Base-by-base conservation (phyloP, 257 asterid genomes). In the Apocynum venetum region DNA sequence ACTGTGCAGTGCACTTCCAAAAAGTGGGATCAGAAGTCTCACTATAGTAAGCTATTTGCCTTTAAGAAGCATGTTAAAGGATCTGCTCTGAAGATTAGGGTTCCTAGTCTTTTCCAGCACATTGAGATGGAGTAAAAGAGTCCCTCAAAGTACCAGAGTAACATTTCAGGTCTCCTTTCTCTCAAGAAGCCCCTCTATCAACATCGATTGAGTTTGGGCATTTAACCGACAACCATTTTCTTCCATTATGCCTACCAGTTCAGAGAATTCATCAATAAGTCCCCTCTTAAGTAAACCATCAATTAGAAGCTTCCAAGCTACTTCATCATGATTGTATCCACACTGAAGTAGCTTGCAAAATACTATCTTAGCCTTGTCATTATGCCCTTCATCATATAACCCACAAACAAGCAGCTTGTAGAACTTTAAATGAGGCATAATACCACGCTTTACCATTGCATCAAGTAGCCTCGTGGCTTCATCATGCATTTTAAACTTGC, bases 241-340 rank as follows among this genome's bases (percentile, higher is more conserved):
- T 84, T 89, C 90, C 96, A 92, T 89, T 73, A 89, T 51, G 10
- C 70, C 56, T 19, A 92, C 80, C 82, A 92, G 84, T 80, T 90
- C 93, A 68, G 83, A 85, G 80, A 79, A 86, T 77, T 75, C 79
- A 73, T 88, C 82, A 71, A 82, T 82, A 61, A 84, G 85, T 71
- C 93, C 96, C 78, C 81, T 82, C 81, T 78, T 84, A 78, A 90
- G 87, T 76, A 90, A 78, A 69, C 96, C 96, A 80, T 92, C 96
- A 80, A 92, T 83, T 80, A 90, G 84, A 83, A 92, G 81, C 78
- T 86, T 90, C 96, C 97, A 92, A 68, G 87, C 94, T 65, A 90
- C 82, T 77, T 92, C 93, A 83, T 90, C 96, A 76, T 85, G 80
- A 85, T 92, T 92, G 84, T 86, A 92, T 71, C 90, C 97, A 82